Evolutionary conservation across 257 asterid species (phyloP).

Genomic region (Gardenia jasminoides): DNA sequence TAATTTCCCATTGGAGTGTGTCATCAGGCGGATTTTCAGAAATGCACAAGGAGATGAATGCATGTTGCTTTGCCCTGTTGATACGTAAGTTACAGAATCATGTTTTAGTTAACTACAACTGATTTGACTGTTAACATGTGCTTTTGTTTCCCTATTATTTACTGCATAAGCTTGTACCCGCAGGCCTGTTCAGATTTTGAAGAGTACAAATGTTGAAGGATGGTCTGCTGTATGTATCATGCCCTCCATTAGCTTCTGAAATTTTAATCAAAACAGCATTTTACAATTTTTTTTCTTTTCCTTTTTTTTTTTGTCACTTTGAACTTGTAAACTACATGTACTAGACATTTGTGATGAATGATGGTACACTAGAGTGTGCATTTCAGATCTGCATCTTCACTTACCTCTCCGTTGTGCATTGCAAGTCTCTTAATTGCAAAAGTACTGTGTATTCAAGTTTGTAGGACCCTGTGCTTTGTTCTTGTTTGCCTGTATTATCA

Average conservation of each 20-base stretch:
- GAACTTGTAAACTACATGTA: not conserved
- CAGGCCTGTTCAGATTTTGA: slow-evolving; percentile 96
- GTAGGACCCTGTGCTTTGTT: not conserved
- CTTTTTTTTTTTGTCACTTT: not conserved
- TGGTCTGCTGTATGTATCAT: slow-evolving; percentile 92
- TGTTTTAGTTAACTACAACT: slow-evolving; percentile 5
- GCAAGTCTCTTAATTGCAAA: not conserved
- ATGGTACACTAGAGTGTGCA: not conserved
- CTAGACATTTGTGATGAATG: not conserved
- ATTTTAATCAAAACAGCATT: not conserved
- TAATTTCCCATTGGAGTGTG: slow-evolving; percentile 82
- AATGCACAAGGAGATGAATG: slow-evolving; percentile 85
- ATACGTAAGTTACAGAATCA: slow-evolving; percentile 54
- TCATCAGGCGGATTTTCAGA: slow-evolving; percentile 82
- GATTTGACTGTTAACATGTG: not conserved
- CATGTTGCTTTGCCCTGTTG: slow-evolving; percentile 94
- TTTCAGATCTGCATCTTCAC: not conserved
- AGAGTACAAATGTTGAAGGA: slow-evolving; percentile 92
- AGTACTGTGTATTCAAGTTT: not conserved
- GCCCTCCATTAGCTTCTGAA: not conserved
- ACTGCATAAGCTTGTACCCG: slow-evolving; percentile 17
- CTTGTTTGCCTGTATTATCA: too few relatives aligned
- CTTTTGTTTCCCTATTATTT: slow-evolving; percentile 17
- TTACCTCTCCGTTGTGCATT: not conserved
- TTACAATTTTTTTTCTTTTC: not conserved